Evolutionary conservation across 1,284 basidiomycete species (phyloP), one percentile per base, ranked within the genome.

Genomic region (Stereum hirsutum): DNA sequence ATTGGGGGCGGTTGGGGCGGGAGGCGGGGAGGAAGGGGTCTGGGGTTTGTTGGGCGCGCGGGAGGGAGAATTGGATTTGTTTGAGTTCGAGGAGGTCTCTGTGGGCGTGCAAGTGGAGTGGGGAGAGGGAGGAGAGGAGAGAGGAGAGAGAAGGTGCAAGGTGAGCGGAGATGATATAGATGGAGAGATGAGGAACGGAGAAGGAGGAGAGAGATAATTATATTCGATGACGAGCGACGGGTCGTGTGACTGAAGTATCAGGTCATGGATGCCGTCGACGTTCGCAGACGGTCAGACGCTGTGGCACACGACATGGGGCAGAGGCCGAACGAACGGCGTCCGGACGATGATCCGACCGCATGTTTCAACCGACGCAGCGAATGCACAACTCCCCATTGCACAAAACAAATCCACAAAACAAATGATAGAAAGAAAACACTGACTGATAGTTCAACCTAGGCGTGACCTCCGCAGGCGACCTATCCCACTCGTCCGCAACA

Each of bases 71-170:
- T 38, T 59, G 57, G 23, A 65, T 59, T 47, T 61, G 55, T 45
- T 63, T 65, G 23, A 65, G 58, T 50, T 65, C 63, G 39, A 65
- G 60, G 41, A 64, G 53, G 48, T 65, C 63, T 42, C 63, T 65
- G 57, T 36, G 7, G 33, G 42, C 49, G 52, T 43, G 49, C 51
- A 52, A 47, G 52, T 43, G 45, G 48, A 47, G n/a, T n/a, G n/a
- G n/a, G n/a, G n/a, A n/a, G n/a, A n/a, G n/a, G n/a, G n/a, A n/a
- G n/a, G n/a, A n/a, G n/a, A n/a, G n/a, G n/a, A n/a, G n/a, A n/a
- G n/a, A n/a, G n/a, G n/a, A n/a, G n/a, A n/a, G n/a, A n/a, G n/a
- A n/a, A n/a, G n/a, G n/a, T n/a, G n/a, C n/a, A n/a, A n/a, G n/a
- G n/a, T n/a, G n/a, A n/a, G n/a, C n/a, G n/a, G n/a, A n/a, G 46